Base-by-base conservation (phyloP, 495 filamentous ascomycete species). In the Trichoderma asperelloides region DNA sequence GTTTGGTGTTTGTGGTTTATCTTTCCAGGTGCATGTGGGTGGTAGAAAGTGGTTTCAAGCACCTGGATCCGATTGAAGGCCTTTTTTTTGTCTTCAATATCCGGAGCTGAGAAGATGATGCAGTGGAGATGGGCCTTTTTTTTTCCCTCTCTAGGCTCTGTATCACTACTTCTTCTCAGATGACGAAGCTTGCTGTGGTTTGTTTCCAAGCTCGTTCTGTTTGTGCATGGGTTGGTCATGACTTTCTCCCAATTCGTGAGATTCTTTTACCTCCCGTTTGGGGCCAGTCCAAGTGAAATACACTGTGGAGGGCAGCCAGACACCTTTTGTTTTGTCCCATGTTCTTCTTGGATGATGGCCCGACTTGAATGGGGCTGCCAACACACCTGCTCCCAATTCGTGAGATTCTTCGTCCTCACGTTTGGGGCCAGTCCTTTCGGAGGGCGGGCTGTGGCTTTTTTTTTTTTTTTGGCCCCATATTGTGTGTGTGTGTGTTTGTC, bases 361-460 rank as follows among this genome's bases (percentile, higher is more conserved):
- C 6, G 47, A 3, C 23, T 51, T n/a, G n/a, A 60, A 60, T 15
- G 55, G 55, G 23, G 16, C 11, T 3, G 55, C 55, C 55, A 21
- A 16, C 23, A 13, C 6, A 30, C 55, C 55, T 60, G 55, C 55
- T 60, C 55, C 55, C 55, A 60, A 60, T 60, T 60, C 55, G 55
- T 30, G 55, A 28, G 55, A 30, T 60, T 60, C 55, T 27, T 60
- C 9, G 15, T 13, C 55, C 55, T 28, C 55, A 27, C 55, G 55
- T 60, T 60, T 60, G 55, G 55, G 55, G 25, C 55, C 55, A 60
- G 55, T 60, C 55, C 55, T 33, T 60, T 60, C 55, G 25, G 55
- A 60, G 55, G 55, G 55, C 55, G 55, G 25, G 55, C 23, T 27
- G 25, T 18, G 55, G 55, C 9, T 30, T 30, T 23, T 37, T 7